Evolutionary conservation across 1,139 yeast genomes (phyloP), one percentile per base, ranked within the genome.

Genomic region (Pneumocystis carinii): DNA sequence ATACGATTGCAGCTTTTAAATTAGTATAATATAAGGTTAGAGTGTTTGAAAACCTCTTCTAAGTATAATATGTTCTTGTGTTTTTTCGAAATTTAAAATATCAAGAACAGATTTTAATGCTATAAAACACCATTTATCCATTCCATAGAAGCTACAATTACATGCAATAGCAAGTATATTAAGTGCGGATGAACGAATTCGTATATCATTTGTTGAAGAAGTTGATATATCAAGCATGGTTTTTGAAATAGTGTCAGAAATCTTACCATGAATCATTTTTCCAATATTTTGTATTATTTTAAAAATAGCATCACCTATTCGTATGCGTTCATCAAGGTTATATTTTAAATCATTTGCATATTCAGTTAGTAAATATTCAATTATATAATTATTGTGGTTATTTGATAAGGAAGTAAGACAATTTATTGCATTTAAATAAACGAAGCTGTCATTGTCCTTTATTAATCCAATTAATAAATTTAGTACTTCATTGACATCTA

Each of bases 151-250:
- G 68, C 84, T 83, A 2, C 76, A 76, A 66, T 81, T 82, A 70
- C 90, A 81, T 41, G 86, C 76, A 5, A 80, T 74, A 27, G 96
- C 96, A 24, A 90, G 73, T 17, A 92, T 73, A 0, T 96, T 87
- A 83, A 90, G 80, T 0, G 96, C 83, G 0, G 97, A 90, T 86
- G 89, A 85, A 68, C 97, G 77, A 58, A 89, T 69, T 59, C 85
- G 78, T 64, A 79, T 77, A 68, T 89, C 96, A 3, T 74, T 71
- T 0, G 71, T 71, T 2, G 76, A 73, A 24, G 77, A 73, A 62
- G 81, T 71, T 1, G 81, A 77, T 59, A 80, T 69, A 0, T 71
- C 62, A 3, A 84, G 69, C 56, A 81, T 73, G 0, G 76, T 69
- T 29, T 72, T 70, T 17, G 76, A 71, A 17, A 82, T 67, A 10